A percentile compares a stretch with the other conserved stretches of the same genome.
These are phyloP conservation scores for Aspergillus sergii DNA, from an alignment of 2,329 filamentous ascomycete genomes.

Conservation along the genomic window DNA sequence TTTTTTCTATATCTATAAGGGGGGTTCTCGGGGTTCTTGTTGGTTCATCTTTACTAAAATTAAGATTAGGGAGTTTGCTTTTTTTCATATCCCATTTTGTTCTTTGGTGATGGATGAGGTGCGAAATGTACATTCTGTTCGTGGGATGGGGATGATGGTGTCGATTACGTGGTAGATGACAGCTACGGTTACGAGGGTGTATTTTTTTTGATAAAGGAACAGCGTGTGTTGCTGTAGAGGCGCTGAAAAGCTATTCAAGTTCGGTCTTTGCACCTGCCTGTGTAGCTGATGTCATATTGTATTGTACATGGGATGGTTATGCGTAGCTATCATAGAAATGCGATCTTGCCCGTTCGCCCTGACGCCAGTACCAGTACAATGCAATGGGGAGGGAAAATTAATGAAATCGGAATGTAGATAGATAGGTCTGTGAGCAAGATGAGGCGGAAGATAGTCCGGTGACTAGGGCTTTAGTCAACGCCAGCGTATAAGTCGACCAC, in stretches of 20 bases:
- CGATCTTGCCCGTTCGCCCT: neutral
- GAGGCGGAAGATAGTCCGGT: neutral
- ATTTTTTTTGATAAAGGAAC: neutral
- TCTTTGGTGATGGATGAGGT: neutral
- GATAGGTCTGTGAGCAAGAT: neutral
- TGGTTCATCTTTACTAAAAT: constrained; percentile 1
- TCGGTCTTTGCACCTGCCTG: neutral
- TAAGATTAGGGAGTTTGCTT: constrained; percentile 9
- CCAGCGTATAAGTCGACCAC: constrained; percentile 87
- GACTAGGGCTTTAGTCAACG: constrained; percentile 49
- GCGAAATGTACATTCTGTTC: neutral
- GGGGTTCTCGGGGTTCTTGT: neutral
- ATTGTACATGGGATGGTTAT: constrained; percentile 8
- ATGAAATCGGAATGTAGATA: constrained; percentile 2
- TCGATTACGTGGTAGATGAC: neutral
- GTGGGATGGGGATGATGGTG: neutral
- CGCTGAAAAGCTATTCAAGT: neutral
- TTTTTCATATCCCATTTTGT: constrained; percentile 8
- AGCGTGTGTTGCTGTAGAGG: neutral
- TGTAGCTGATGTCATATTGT: constrained; percentile 1
- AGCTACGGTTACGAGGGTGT: neutral
- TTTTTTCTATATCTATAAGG: constrained; percentile 11
- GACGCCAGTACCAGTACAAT: constrained; percentile 19
- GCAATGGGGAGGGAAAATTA: constrained; percentile 7
- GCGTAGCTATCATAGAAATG: constrained; percentile 4